These are phyloP conservation scores for Ophiostoma novo-ulmi DNA, from an alignment of 2,329 filamentous ascomycete species.

Conservation along the genomic window DNA sequence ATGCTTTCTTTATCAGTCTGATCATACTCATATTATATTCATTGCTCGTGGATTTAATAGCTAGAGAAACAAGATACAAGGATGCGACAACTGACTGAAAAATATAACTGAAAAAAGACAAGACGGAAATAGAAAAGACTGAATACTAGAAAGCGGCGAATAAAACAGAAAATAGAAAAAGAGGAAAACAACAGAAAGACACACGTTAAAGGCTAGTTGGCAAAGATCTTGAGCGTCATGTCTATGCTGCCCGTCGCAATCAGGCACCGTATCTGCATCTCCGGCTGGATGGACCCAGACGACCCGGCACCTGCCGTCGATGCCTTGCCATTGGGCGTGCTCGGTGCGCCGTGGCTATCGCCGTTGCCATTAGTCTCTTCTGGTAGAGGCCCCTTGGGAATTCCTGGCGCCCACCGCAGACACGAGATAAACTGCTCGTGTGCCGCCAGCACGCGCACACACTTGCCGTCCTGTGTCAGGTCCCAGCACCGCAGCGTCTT, in stretches of 20 bases:
- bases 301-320: background rate
- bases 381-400: slow-evolving; percentile 55
- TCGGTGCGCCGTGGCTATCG: slow-evolving; percentile 34
- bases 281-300: slow-evolving; percentile 28
- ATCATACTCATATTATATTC: background rate
- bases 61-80: background rate
- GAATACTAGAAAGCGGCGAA: slow-evolving; percentile 1
- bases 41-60: slow-evolving; percentile 6
- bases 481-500: slow-evolving; percentile 95
- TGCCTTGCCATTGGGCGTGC: slow-evolving; percentile 32
- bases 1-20: too few relatives aligned
- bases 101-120: background rate
- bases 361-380: slow-evolving; percentile 26
- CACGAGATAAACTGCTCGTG: slow-evolving; percentile 84
- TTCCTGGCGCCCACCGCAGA: slow-evolving; percentile 77
- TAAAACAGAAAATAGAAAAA: background rate
- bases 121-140: background rate
- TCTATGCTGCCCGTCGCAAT: slow-evolving; percentile 86
- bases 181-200: background rate
- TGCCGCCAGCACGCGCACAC: slow-evolving; percentile 72
- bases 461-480: slow-evolving; percentile 80
- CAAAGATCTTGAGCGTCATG: slow-evolving; percentile 72
- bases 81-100: background rate
- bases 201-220: slow-evolving; percentile 40
- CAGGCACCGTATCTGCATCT: slow-evolving; percentile 70